A percentile compares a stretch with the other conserved stretches of the same genome.
Evolutionary conservation across 2,329 filamentous ascomycete genomes (phyloP).

Genomic region (Aspergillus floridensis): DNA sequence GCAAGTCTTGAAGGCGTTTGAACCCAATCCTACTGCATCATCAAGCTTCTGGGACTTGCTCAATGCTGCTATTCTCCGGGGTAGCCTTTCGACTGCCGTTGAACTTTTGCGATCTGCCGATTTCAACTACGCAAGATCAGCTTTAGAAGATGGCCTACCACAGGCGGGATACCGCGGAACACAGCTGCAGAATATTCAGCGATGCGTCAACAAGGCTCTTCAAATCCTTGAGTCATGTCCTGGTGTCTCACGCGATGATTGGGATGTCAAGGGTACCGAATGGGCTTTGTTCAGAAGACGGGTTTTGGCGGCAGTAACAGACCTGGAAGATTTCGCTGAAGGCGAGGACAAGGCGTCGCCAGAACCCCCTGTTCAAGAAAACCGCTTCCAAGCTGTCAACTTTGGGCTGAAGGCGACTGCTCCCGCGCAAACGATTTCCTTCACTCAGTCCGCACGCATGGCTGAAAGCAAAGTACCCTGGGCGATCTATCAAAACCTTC

Average conservation of each 20-base stretch:
- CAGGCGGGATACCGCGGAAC: slow-evolving; percentile 68
- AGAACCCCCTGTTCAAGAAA: slow-evolving; percentile 39
- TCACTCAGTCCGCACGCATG: slow-evolving; percentile 65
- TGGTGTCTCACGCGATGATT: slow-evolving; percentile 61
- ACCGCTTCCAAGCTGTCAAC: slow-evolving; percentile 48
- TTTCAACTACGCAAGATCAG: slow-evolving; percentile 71
- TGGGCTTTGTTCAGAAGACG: slow-evolving; percentile 83
- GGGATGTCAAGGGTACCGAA: slow-evolving; percentile 77
- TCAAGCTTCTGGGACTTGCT: slow-evolving; percentile 81
- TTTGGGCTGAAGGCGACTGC: slow-evolving; percentile 43
- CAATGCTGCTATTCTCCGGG: slow-evolving; percentile 71
- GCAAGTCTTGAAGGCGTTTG: slow-evolving; percentile 60
- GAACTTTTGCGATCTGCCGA: slow-evolving; percentile 69
- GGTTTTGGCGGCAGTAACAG: slow-evolving; percentile 65
- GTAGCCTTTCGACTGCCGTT: slow-evolving; percentile 66
- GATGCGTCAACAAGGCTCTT: slow-evolving; percentile 66
- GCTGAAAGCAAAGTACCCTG: slow-evolving; percentile 85
- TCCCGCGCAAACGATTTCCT: slow-evolving; percentile 55
- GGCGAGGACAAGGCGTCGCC: slow-evolving; percentile 57
- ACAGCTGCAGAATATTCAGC: slow-evolving; percentile 74
- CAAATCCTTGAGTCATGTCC: slow-evolving; percentile 72
- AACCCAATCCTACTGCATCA: slow-evolving; percentile 73
- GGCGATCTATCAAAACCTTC: slow-evolving; percentile 82
- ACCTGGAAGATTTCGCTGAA: slow-evolving; percentile 76
- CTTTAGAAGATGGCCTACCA: slow-evolving; percentile 60